Evolutionary conservation across 2,329 filamentous ascomycete species (phyloP), one percentile per base, ranked within the genome.

Genomic region (Fusarium nisikadoi): DNA sequence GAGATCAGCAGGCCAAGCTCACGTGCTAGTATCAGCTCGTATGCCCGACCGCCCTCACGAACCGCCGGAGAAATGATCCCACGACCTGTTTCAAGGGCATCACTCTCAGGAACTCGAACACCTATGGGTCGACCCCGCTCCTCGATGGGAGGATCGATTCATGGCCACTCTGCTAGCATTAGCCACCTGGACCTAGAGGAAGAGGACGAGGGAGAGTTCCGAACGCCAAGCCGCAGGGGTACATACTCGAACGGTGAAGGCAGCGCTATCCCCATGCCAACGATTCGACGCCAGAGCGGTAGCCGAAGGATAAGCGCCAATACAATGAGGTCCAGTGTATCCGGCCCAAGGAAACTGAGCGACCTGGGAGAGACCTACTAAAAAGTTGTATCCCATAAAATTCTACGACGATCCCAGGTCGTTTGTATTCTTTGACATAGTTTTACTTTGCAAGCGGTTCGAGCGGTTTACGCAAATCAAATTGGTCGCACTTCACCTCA

Each of bases 71-170:
- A 89, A 38, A 85, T 86, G 81, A 86, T 82, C 80, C 82, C 89
- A 27, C 87, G 91, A 35, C 90, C 92, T 13, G 86, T 89, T 72
- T 93, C 91, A 75, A 88, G 92, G 54, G 85, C 89, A 41, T 93
- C 91, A 70, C 79, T 90, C 20, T 83, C 84, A 8, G 86, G 89
- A 10, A 80, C 88, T 13, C 87, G 91, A 67, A 93, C 92, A 17
- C 90, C 92, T 2, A 82, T 93, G 58, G 89, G 88, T 31, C 89
- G 93, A 58, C 91, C 93, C 23, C 87, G 92, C 54, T 94, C 91
- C 54, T 94, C 92, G 19, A 84, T 95, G 72, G 89, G 89, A 62
- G 88, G 91, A 60, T 90, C 88, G 69, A 82, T 87, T 16, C 88
- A 91, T 71, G 85, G 87, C 8, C 86, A 89, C 73, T 88, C 88